Base-by-base conservation (phyloP, 768 basidiomycete genomes). In the Sarcodon sp. region DNA sequence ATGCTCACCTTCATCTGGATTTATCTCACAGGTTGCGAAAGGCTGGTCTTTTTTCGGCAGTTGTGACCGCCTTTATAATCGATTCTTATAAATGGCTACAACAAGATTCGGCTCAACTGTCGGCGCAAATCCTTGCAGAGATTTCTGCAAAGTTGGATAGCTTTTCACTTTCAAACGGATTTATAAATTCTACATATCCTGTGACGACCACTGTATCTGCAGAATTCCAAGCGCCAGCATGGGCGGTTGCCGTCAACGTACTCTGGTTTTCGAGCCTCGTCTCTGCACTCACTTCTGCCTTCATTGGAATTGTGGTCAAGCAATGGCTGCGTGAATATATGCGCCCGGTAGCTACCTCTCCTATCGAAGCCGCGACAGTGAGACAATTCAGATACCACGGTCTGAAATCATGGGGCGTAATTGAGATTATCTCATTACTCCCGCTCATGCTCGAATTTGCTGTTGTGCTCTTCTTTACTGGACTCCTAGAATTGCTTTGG, bases 41-140 rank as follows among this genome's bases (percentile, higher is more conserved):
- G 55, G 52, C 54, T 1, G 55, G 50, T 33, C 33, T 57, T 43
- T 57, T 55, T 48, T 55, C 55, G 9, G 55, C 55, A n/a, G 48
- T 57, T 7, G 37, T 57, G 18, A 53, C 55, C 1, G 51, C 55
- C 36, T 57, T 57, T 47, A 50, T 50, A 21, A 51, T 55, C 31
- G 55, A 54, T 32, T 49, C 53, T 12, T 54, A 54, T 33, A 47
- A 44, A 35, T 44, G 47, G 7, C 53, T 56, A 31, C 49, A 51
- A 36, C 51, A 47, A 45, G 44, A 56, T 16, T 49, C 50, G 9
- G 47, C 47, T 34, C 45, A 52, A n/a, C 12, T 47, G 7, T 31
- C 47, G 11, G 45, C 36, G 1, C 32, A 45, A 6, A 46, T 56
- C 13, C 51, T 56, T 18, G 8, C 47, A 3, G 50, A 53, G 43